Evolutionary conservation across 2,329 filamentous ascomycete species (phyloP), one percentile per base, ranked within the genome.

Genomic region (Phyllachora maydis): DNA sequence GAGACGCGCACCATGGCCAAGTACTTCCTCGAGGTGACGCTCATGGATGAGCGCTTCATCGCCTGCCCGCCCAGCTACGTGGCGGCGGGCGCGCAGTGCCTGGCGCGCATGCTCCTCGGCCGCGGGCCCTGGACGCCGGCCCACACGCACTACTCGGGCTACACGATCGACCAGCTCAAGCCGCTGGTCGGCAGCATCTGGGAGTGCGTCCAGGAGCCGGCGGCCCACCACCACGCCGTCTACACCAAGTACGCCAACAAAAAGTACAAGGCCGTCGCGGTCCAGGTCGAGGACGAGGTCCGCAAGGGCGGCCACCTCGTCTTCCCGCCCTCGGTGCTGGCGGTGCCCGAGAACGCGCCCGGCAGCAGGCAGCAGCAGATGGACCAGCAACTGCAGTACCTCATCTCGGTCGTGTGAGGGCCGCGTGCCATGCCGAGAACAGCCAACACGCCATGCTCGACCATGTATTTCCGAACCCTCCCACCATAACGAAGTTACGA

Each of bases 31-130:
- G 88, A 98, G 46, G 65, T 95, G 26, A 90, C 82, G 18, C 72
- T 95, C 45, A 93, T 95, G 82, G 88, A 98, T 42, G 83, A 95
- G 56, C 76, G 85, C 11, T 95, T 98, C 40, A 81, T 98, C 17
- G 79, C 77, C 14, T 81, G 75, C 36, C 76, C 79, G 16, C 78
- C 85, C 3, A 93, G 83, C 58, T 95, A 79, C 44, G 54, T 85
- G 24, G 78, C 88, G 26, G 88, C 88, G 11, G 85, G 78, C 14
- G 78, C 88, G 13, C 88, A 98, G 47, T 95, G 83, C 43, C 57
- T 98, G 23, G 78, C 88, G 19, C 74, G 85, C 28, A 49, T 85
- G 40, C 78, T 98, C 59, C 55, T 98, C 28, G 69, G 70, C 43
- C 93, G 92, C 57, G 88, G 88, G 32, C 68, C 74, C 32, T 98